These are phyloP conservation scores for Flaveria brownii DNA, from an alignment of 129 eudicot species.

Conservation along the genomic window DNA sequence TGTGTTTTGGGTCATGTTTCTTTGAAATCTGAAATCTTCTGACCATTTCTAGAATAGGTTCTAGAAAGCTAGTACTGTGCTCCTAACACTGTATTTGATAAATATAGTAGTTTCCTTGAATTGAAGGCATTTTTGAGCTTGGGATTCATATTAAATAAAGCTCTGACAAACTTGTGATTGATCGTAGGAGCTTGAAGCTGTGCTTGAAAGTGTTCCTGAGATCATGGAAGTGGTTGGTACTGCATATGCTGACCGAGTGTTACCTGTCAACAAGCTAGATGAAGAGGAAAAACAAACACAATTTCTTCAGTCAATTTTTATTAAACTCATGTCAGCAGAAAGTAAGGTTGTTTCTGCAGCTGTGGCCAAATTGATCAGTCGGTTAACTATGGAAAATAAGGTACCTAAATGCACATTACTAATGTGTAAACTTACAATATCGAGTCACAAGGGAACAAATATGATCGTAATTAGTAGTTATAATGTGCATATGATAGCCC, in stretches of 20 bases:
- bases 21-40: constrained; percentile 4
- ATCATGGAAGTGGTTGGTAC: constrained; percentile 72
- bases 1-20: not conserved
- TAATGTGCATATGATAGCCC: not conserved
- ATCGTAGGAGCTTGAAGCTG: constrained; percentile 66
- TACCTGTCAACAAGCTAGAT: constrained; percentile 39
- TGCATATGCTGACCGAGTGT: constrained; percentile 44
- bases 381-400: constrained; percentile 55
- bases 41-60: not conserved
- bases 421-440: not conserved
- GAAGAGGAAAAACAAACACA: constrained; percentile 54
- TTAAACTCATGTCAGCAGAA: constrained; percentile 72
- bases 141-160: not conserved
- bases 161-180: constrained; percentile 14
- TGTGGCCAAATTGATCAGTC: constrained; percentile 54
- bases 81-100: not conserved
- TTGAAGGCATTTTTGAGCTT: not conserved
- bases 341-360: constrained; percentile 50
- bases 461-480: not conserved
- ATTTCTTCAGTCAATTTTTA: constrained; percentile 55
- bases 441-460: not conserved
- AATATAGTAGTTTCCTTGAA: no score
- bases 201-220: constrained; percentile 74
- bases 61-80: not conserved
- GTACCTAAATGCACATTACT: constrained; percentile 27